Evolutionary conservation across 1,284 basidiomycete species (phyloP), one percentile per base, ranked within the genome.

Genomic region (Irpex sp.): DNA sequence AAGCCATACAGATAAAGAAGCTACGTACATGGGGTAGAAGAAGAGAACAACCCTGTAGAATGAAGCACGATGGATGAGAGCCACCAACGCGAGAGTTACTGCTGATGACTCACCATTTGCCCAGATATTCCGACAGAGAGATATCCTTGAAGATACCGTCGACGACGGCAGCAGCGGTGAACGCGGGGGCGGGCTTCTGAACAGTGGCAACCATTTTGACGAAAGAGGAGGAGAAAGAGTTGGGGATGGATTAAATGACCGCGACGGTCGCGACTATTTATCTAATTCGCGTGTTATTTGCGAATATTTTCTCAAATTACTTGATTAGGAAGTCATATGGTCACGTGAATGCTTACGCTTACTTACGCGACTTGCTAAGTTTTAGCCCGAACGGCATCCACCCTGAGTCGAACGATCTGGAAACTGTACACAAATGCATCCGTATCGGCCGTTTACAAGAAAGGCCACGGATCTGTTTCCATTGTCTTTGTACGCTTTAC

Each of bases 111-210:
- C 67, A 92, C 94, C 94, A 96, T 87, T 93, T 86, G 58, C 94
- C 93, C 63, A 85, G 77, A 78, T 82, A 93, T 68, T 92, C 85
- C 9, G 83, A 76, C 62, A 94, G 79, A 53, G 88, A 86, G 67
- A 94, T 77, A 39, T 94, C 87, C 72, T 87, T 81, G 78, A 96
- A 94, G 65, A 83, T 74, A 65, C 92, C 89, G 57, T 91, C 87
- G 66, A 88, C 79, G 70, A 95, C 89, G 67, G 89, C 87, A 59
- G 86, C 82, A 59, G 90, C 88, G 69, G 82, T 87, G 81, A 95
- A 95, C 31, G 78, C 73, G 61, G 92, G 92, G 39, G 92, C 92
- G 63, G 90, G 89, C 69, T 84, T 87, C 78, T 93, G 91, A 68
- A 93, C 83, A 65, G 81, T 78, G 67, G 87, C 90, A 69, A 85